Conservation (phyloP, 495 filamentous ascomycete species). For the Polyplosphaeria fusca region DNA sequence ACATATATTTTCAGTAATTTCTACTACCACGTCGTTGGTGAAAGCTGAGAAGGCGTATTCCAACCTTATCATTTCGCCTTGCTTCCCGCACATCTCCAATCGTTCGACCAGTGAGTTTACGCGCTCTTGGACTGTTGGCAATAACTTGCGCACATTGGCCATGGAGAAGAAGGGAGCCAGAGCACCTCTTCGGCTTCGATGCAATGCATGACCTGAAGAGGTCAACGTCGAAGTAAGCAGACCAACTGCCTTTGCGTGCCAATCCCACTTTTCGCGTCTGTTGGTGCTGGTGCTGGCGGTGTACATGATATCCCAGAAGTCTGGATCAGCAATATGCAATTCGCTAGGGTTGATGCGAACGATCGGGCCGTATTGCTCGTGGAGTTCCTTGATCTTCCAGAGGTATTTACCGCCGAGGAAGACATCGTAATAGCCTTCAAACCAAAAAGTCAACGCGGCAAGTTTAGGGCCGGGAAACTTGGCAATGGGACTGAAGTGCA, state of each 20-base stretch:
- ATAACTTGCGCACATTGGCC: not conserved
- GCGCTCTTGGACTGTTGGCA: slow-evolving; percentile 11
- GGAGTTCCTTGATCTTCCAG: slow-evolving; percentile 39
- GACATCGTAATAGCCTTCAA: slow-evolving; percentile 48
- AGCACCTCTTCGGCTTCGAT: slow-evolving; percentile 18
- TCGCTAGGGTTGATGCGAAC: not conserved
- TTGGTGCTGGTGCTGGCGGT: slow-evolving; percentile 1
- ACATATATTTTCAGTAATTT: not conserved
- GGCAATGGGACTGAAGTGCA: slow-evolving; percentile 30
- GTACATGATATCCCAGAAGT: not conserved
- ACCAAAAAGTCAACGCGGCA: slow-evolving; percentile 26
- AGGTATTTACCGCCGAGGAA: slow-evolving; percentile 40
- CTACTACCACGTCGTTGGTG: not conserved
- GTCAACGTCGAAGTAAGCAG: slow-evolving; percentile 1
- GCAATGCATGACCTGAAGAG: slow-evolving; percentile 18
- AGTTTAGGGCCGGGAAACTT: slow-evolving; percentile 36
- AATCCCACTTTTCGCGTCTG: slow-evolving; percentile 4
- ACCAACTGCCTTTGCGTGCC: slow-evolving; percentile 11
- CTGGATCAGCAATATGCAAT: not conserved
- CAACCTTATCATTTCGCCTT: slow-evolving; percentile 1
- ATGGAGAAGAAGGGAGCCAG: slow-evolving; percentile 29
- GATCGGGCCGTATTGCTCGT: not conserved
- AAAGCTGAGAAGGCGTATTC: slow-evolving; percentile 15
- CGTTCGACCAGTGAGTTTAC: slow-evolving; percentile 8
- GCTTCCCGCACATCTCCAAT: not conserved